Base-by-base conservation (phyloP, 2,329 filamentous ascomycete genomes). In the Lojkania enalia region DNA sequence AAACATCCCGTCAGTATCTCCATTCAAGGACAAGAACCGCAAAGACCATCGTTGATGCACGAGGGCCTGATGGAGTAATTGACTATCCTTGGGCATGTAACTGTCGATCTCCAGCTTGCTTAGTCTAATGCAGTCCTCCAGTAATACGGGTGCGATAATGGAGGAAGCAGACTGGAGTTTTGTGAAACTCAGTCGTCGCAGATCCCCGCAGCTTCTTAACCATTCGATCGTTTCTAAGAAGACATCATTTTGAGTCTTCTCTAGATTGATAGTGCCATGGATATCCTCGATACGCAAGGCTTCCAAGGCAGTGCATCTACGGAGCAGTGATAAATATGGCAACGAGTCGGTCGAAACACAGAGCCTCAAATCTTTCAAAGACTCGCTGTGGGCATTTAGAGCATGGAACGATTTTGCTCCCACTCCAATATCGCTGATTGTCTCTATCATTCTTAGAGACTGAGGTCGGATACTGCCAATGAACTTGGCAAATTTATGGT, bases 401-500 rank as follows among this genome's bases (percentile, higher is more conserved):
- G 78, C 76, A 19, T 73, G 62, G 35, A 86, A 78, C 1, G 82
- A 80, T 32, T 79, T 71, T 2, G 72, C 66, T 0, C 78, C 78
- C 13, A 86, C 73, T 2, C 74, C 69, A 51, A 81, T 81, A 30
- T 74, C 71, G 57, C 78, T 80, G 42, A 83, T 74, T 20, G 83
- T 76, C 45, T 82, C 73, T 44, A 88, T 83, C 15, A 75, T 76
- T 44, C 74, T 73, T 9, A 89, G 67, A 1, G 76, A 81, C 49
- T 87, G 77, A 2, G 77, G 73, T 14, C 69, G 74, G 37, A 88
- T 72, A 1, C 74, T 72, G 18, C 69, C 69, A 35, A 88, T 73
- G 56, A 88, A 86, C 2, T 71, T 69, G 1, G 82, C 78, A 38
- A 86, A 71, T 30, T 80, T 73, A 20, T 75, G 67, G 48, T 88